Evolutionary conservation across 164 flowering plant genomes (phyloP).

Genomic region (Vitis labrusca): DNA sequence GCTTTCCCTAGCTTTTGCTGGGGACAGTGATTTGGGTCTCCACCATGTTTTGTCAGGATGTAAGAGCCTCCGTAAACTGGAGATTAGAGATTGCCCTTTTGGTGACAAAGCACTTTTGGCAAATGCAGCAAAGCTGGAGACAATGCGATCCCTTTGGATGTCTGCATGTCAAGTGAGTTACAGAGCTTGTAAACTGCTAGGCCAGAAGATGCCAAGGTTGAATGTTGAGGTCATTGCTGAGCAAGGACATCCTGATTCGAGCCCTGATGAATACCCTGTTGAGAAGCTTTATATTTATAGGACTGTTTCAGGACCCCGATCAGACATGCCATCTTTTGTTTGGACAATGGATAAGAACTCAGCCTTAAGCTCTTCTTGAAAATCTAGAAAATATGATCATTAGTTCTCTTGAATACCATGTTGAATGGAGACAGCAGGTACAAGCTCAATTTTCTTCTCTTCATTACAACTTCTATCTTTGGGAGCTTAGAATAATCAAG

Average conservation of each 20-base stretch:
- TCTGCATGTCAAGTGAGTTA: constrained; percentile 83
- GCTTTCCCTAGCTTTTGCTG: constrained; percentile 92
- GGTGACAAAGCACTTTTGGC: constrained; percentile 87
- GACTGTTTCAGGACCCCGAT: constrained; percentile 70
- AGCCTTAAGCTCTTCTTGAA: constrained; percentile 24
- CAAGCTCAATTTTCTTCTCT: constrained; percentile 19
- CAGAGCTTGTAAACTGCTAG: constrained; percentile 75
- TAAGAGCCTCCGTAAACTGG: constrained; percentile 73
- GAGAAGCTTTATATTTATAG: constrained; percentile 74
- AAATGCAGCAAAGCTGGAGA: constrained; percentile 89
- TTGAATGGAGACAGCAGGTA: constrained; percentile 28
- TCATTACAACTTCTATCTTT: constrained; percentile 10
- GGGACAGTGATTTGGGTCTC: constrained; percentile 79
- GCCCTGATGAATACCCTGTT: constrained; percentile 50
- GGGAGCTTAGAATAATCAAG: constrained; percentile 11
- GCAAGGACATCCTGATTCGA: constrained; percentile 47
- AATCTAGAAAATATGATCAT: too few relatives aligned
- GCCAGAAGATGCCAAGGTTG: constrained; percentile 67
- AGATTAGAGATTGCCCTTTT: constrained; percentile 93
- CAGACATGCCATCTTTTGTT: constrained; percentile 67
- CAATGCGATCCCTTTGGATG: constrained; percentile 99
- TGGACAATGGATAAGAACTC: constrained; percentile 59
- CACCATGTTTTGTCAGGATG: constrained; percentile 85
- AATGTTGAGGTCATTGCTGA: constrained; percentile 87
- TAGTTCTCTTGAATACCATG: not conserved